phyloP scores from a whole-genome alignment of 2,329 filamentous ascomycete genomes.

The Podosphaera xanthii region DNA sequence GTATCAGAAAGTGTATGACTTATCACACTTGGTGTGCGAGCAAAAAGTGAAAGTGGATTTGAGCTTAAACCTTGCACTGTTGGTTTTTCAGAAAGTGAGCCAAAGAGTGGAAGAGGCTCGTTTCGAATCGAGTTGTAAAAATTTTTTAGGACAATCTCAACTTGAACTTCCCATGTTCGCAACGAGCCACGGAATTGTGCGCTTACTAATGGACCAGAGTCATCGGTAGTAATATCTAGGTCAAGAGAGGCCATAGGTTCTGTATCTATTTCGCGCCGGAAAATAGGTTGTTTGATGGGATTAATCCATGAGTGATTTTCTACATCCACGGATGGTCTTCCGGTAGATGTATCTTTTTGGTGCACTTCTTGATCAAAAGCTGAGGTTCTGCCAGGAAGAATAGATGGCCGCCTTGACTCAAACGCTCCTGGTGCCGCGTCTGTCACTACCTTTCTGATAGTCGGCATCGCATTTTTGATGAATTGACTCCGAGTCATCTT shows the following conservation, averaged over 20 bases:
- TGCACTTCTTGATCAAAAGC: conserved; percentile 10
- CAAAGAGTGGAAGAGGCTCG: conserved; percentile 68
- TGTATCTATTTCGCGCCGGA: conserved; percentile 9
- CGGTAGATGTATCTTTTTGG: conserved; percentile 5
- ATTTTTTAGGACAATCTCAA: conserved; percentile 77
- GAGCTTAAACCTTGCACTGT: conserved; percentile 22
- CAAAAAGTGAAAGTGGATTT: conserved; percentile 48
- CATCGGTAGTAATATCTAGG: conserved; percentile 21
- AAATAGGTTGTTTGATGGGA: conserved; percentile 13
- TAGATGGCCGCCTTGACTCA: conserved; percentile 26
- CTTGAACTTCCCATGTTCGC: conserved; percentile 66
- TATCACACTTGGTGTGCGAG: conserved; percentile 64
- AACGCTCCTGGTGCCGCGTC: conserved; percentile 50
- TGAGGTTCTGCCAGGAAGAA: conserved; percentile 21
- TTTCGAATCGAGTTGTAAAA: conserved; percentile 81
- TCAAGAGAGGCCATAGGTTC: conserved; percentile 17
- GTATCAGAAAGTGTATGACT: conserved; percentile 84
- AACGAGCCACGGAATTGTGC: conserved; percentile 50
- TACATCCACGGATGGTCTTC: conserved; percentile 15
- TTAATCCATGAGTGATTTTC: conserved; percentile 15
- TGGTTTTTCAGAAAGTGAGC: conserved; percentile 30
- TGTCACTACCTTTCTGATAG: conserved; percentile 52
- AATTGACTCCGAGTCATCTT: conserved; percentile 95
- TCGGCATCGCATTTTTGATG: conserved; percentile 86
- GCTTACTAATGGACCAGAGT: conserved; percentile 57